phyloP scores from a whole-genome alignment of 2,329 filamentous ascomycete genomes.

The Aspergillus unguis region DNA sequence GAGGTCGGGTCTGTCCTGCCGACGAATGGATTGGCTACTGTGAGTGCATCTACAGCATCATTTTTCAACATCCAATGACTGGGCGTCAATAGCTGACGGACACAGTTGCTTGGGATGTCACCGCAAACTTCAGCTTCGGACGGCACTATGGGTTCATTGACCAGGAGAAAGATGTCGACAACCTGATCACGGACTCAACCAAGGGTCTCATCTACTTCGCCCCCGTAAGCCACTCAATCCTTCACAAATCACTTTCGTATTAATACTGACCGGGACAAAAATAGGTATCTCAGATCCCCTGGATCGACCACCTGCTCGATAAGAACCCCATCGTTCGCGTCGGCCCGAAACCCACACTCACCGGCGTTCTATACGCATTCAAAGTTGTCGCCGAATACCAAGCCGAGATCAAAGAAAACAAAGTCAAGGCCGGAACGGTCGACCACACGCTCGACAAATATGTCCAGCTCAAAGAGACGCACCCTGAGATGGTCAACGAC shows the following conservation, averaged over 20 bases:
- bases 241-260: background rate
- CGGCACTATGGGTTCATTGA: constrained; percentile 26
- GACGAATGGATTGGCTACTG: constrained; percentile 15
- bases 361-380: constrained; percentile 9
- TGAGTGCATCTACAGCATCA: background rate
- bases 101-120: constrained; percentile 12
- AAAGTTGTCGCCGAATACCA: constrained; percentile 9
- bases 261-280: background rate
- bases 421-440: constrained; percentile 17
- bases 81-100: background rate
- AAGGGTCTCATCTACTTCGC: constrained; percentile 23
- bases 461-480: constrained; percentile 24
- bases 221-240: constrained; percentile 8
- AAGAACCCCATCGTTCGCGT: constrained; percentile 23
- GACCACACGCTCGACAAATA: constrained; percentile 29
- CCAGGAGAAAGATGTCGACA: constrained; percentile 18
- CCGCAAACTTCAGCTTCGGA: constrained; percentile 13
- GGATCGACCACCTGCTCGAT: constrained; percentile 20
- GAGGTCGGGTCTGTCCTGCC: constrained; percentile 7
- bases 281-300: constrained; percentile 23
- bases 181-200: constrained; percentile 10
- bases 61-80: background rate
- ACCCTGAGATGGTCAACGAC: constrained; percentile 26
- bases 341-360: constrained; percentile 20
- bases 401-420: background rate